phyloP scores from a whole-genome alignment of 83 land plant genomes.

The Thuja plicata region DNA sequence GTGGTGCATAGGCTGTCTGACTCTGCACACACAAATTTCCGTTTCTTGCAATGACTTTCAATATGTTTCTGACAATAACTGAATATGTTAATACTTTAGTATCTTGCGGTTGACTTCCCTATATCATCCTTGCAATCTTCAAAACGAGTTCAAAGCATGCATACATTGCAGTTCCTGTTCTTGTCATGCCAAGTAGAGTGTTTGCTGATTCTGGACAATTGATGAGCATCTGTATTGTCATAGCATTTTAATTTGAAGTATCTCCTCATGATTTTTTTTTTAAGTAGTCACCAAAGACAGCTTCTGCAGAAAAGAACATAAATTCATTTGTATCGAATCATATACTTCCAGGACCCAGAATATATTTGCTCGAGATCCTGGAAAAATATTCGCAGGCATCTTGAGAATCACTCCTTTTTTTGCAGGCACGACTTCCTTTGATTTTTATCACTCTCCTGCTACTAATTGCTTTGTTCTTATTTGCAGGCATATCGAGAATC shows the following conservation, averaged over 20 bases:
- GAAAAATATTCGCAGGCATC: too few species aligned
- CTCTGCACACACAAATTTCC: background rate
- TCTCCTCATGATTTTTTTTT: background rate
- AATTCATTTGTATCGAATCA: background rate
- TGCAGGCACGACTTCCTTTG: background rate
- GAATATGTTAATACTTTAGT: background rate
- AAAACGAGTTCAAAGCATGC: background rate
- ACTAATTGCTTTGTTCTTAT: background rate
- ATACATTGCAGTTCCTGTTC: background rate
- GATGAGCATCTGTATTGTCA: background rate
- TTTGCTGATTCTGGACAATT: background rate
- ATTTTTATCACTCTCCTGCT: background rate
- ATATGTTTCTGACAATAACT: background rate
- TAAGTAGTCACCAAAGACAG: background rate
- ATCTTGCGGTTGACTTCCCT: background rate
- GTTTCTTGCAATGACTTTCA: background rate
- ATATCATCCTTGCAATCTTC: background rate
- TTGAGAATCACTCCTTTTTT: too few species aligned
- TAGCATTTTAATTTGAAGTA: background rate
- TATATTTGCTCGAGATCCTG: background rate
- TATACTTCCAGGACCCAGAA: background rate
- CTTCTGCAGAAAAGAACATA: background rate
- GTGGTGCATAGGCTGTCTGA: background rate
- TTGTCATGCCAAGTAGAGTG: background rate
- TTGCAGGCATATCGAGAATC: constrained; percentile 81